Conservation (phyloP, 768 basidiomycete species). For the Termitomyces bulborhizus region DNA sequence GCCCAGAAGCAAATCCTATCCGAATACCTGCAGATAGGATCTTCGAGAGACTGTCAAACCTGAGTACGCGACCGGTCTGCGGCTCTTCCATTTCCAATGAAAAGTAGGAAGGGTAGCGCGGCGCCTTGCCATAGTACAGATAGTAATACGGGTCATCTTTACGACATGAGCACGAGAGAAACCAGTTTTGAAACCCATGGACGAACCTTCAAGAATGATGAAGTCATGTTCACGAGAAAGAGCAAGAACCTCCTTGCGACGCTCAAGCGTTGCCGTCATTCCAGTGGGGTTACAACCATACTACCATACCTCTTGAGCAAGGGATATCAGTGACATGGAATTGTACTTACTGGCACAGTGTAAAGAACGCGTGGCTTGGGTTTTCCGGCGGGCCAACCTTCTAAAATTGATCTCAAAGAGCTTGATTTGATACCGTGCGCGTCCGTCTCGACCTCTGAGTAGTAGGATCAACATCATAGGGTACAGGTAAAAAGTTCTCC, state of each 20-base stretch:
- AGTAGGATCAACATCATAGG: not conserved
- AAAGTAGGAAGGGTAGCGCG: constrained; percentile 72
- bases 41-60: constrained; percentile 87
- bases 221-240: constrained; percentile 68
- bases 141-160: constrained; percentile 75
- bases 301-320: constrained; percentile 23
- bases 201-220: constrained; percentile 72
- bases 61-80: constrained; percentile 66
- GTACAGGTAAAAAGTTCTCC: not conserved
- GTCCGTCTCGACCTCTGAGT: constrained; percentile 65
- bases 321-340: not conserved
- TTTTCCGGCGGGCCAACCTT: constrained; percentile 63
- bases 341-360: constrained; percentile 56
- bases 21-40: constrained; percentile 68
- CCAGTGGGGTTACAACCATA: constrained; percentile 88
- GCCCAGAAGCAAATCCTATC: constrained; percentile 73
- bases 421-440: constrained; percentile 54
- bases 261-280: constrained; percentile 58
- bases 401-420: constrained; percentile 53
- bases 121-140: constrained; percentile 61
- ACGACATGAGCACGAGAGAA: not conserved
- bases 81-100: constrained; percentile 58
- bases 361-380: constrained; percentile 72
- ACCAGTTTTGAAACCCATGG: not conserved
- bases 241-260: constrained; percentile 61